A percentile compares a stretch with the other conserved stretches of the same genome.
phyloP scores from a whole-genome alignment of 306 rosid genomes.

The Prunus fruticosa region DNA sequence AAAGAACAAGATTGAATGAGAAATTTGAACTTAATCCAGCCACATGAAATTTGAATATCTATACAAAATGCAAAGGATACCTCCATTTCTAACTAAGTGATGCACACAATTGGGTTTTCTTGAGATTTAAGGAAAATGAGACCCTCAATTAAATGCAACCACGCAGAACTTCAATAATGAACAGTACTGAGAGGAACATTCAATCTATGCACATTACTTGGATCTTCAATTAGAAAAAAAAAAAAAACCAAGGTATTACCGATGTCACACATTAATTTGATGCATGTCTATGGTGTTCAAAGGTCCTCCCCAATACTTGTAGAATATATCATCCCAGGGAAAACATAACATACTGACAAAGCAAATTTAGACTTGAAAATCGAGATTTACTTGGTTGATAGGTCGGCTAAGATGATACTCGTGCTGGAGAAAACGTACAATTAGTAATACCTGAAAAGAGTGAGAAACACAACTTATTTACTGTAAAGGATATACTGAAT shows the following conservation, averaged over 20 bases:
- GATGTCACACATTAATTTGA: neutral
- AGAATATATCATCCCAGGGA: neutral
- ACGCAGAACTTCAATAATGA: neutral
- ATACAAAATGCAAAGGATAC: neutral
- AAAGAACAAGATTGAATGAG: constrained; percentile 7
- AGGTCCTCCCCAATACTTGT: neutral
- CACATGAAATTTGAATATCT: neutral
- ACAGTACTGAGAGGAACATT: neutral
- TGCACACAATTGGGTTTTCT: neutral
- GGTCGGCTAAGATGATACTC: constrained; percentile 96
- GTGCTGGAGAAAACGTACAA: constrained; percentile 92
- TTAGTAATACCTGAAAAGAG: constrained; percentile 60
- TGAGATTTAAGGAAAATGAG: neutral
- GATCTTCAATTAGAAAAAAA: neutral
- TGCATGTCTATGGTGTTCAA: neutral
- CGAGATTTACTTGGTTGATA: constrained; percentile 71
- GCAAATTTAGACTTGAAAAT: neutral
- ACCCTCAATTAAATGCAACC: neutral
- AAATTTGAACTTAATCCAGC: constrained; percentile 1
- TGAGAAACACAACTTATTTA: constrained; percentile 14
- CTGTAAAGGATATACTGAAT: neutral
- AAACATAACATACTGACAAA: neutral
- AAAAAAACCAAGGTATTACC: neutral
- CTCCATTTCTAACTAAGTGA: neutral
- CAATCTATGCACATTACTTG: neutral